Base-by-base conservation (phyloP, 805 yeast genomes). In the Cephaloascus fragrans region DNA sequence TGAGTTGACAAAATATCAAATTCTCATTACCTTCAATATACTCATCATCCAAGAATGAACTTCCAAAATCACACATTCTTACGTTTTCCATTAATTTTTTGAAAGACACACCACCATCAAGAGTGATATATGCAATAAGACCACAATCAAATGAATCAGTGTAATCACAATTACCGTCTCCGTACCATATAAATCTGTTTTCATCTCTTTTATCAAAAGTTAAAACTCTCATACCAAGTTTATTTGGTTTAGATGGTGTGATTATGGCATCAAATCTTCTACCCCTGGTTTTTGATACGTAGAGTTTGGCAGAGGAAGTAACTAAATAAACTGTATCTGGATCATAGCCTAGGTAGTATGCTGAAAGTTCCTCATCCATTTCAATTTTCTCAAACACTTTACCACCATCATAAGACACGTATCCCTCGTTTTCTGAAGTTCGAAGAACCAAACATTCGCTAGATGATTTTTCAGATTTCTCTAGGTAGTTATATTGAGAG, bases 381-480 rank as follows among this genome's bases (percentile, higher is more conserved):
- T 65, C 61, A 17, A 75, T 55, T 37, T 51, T 53, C 19, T 55
- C 56, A 60, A 83, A 75, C 2, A 53, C 49, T 3, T 57, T 50
- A 12, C 90, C 90, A 32, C 83, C 83, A 53, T 87, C 79, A 48
- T 73, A 80, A 0, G 96, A 83, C 5, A 85, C 70, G 48, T 64
- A 81, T 2, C 78, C 71, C 4, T 63, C 61, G 35, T 72, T 65
- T 10, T 67, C 62, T 19, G 60, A 53, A 0, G 90, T 81, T 37
- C 75, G 61, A 4, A 84, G 59, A 14, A 90, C 52, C 5, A 90
- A 45, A 43, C 65, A 65, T 43, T 66, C 71, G n/a, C 59, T 57
- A 9, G 50, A 45, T 34, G 41, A 45, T 5, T 41, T 35, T 15
- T 51, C 53, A 38, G 74, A 69, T 41, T 72, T 73, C 37, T 79